Base-by-base conservation (phyloP, 768 basidiomycete species). In the Pleurotus platypus region DNA sequence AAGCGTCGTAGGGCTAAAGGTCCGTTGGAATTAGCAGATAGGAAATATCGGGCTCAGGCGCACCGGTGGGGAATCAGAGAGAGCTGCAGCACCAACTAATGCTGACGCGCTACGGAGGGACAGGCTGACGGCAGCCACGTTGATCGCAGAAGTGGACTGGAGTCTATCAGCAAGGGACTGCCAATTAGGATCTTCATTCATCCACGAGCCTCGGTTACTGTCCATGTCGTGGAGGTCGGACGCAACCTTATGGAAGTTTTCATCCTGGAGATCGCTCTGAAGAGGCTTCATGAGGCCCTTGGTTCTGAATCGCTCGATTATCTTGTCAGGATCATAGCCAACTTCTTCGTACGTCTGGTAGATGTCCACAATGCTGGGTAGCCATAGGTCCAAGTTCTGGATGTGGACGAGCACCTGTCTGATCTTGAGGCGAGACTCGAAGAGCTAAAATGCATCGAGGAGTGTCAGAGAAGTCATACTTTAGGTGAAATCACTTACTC, bases 261-360 rank as follows among this genome's bases (percentile, higher is more conserved):
- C 51, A 22, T 54, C 51, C 9, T 26, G 51, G 3, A 54, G 51
- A 47, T 57, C 42, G 4, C 49, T 38, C 55, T 60, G 47, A 13
- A 60, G 35, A 9, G 49, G 49, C 30, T 60, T 51, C 20, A 50
- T 45, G n/a, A 56, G 49, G 4, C 53, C 56, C 22, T 57, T 57
- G 9, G 46, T 39, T 43, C 56, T 62, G 35, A 62, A 56, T 16
- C 56, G 56, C 48, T 62, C 16, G 24, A 62, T 42, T 15, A 62
- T 62, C 55, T 57, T 46, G 7, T 62, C 61, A 24, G 60, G 49
- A 38, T 50, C 35, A 39, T 57, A 62, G 30, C 56, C 58, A 15
- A 35, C 40, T 16, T 62, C 58, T 51, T 62, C 61, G 47, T 60
- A 62, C 11, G 57, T 49, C 18, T 60, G 30, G 24, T 62, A 62